Percentiles rank a stretch among this genome's conserved stretches.
Evolutionary conservation across 108 stramenopile genomes (phyloP).

Genomic region (Cyclotella baltica): DNA sequence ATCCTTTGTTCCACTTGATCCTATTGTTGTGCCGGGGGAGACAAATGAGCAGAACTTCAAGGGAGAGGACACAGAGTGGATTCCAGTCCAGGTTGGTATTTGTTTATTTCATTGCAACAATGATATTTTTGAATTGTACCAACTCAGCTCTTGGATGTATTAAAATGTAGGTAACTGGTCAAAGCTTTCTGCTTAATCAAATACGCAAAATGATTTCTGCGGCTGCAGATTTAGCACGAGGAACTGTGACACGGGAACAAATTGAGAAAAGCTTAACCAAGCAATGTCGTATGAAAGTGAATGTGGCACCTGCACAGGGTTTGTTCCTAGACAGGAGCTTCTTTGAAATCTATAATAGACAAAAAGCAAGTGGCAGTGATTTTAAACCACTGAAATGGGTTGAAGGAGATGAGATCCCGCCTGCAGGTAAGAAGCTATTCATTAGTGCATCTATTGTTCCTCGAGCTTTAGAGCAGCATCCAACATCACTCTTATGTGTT

Average conservation of each 20-base stretch:
- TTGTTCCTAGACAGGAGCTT: conserved; percentile 88
- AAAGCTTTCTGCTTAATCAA: conserved; percentile 97
- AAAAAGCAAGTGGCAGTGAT: conserved; percentile 48
- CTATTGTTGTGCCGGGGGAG: conserved; percentile 81
- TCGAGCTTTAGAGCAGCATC: not conserved
- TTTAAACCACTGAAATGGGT: conserved; percentile 50
- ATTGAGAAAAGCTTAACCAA: conserved; percentile 60
- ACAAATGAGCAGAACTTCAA: not conserved
- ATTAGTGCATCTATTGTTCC: not conserved
- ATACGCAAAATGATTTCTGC: conserved; percentile 98
- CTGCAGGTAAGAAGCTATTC: not conserved
- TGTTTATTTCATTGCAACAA: not conserved
- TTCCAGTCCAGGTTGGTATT: conserved; percentile 45
- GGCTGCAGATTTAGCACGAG: conserved; percentile 85
- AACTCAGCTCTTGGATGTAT: not conserved
- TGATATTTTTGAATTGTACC: not conserved
- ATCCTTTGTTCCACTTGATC: conserved; percentile 72
- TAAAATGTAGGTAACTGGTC: too few relatives aligned
- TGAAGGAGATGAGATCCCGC: conserved; percentile 35
- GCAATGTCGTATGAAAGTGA: conserved; percentile 52
- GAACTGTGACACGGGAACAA: conserved; percentile 54
- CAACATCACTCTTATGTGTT: conserved; percentile 12
- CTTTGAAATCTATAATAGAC: conserved; percentile 77
- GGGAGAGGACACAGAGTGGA: conserved; percentile 41
- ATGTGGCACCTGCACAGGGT: conserved; percentile 87